Percentiles rank a stretch among this genome's conserved stretches.
Evolutionary conservation across 345 rosid genomes (phyloP).

Genomic region (Murraya paniculata): DNA sequence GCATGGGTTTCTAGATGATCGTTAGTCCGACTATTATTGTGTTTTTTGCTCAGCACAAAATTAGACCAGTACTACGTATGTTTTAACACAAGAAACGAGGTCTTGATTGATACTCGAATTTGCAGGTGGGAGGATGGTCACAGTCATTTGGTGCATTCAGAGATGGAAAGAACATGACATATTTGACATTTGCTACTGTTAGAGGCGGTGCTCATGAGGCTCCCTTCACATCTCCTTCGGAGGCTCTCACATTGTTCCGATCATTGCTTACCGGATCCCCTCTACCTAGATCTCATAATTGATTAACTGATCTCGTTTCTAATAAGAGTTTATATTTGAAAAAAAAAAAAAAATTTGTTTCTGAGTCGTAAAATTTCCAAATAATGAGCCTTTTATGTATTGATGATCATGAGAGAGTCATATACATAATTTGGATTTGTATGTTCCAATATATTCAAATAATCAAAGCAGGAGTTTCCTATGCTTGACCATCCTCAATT

Average conservation of each 20-base stretch:
- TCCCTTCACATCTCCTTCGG: slow-evolving; percentile 27
- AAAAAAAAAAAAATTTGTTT: not conserved
- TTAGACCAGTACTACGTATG: not conserved
- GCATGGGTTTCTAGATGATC: not conserved
- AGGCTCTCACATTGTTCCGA: slow-evolving; percentile 22
- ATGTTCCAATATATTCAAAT: not conserved
- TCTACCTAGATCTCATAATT: slow-evolving; percentile 6
- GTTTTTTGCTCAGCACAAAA: not conserved
- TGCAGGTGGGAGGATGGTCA: slow-evolving; percentile 35
- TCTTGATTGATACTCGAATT: not conserved
- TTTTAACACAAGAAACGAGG: too few relatives aligned
- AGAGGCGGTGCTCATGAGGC: slow-evolving; percentile 31
- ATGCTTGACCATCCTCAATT: not conserved
- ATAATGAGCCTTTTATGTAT: not conserved
- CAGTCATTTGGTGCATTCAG: slow-evolving; percentile 14
- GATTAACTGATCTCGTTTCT: not conserved
- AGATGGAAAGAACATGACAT: slow-evolving; percentile 19
- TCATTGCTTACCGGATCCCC: slow-evolving; percentile 20
- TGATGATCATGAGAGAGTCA: not conserved
- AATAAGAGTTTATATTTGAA: not conserved
- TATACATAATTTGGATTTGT: not conserved
- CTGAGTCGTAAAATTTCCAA: not conserved
- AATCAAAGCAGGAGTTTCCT: not conserved
- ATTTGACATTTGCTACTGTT: slow-evolving; percentile 22
- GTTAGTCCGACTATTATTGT: too few relatives aligned